Evolutionary conservation across 2,329 filamentous ascomycete genomes (phyloP), one percentile per base, ranked within the genome.

Genomic region (Leptodontidium sp.): DNA sequence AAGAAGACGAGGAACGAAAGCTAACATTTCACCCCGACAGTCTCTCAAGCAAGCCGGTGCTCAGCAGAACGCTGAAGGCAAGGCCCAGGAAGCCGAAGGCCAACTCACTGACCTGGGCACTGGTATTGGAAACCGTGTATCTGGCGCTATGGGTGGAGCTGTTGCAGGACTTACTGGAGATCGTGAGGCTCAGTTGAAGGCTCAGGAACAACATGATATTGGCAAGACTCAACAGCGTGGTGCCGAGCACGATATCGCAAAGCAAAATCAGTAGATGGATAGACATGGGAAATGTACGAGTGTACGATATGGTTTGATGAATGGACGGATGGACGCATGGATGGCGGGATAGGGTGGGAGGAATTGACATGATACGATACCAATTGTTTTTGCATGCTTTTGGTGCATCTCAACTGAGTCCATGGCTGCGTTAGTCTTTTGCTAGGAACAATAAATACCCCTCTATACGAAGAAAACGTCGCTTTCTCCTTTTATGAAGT

Each of bases 221-320:
- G 94, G 94, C 72, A 97, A 96, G 89, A 92, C 91, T 24, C 85
- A 88, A 77, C 92, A 97, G 86, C 87, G 93, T 24, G 92, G 93
- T 61, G 94, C 91, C 1, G 94, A 97, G 86, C 82, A 86, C 47
- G 93, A 97, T 77, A 85, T 97, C 67, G 82, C 91, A 80, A 94
- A 93, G 87, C 75, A 79, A 65, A 77, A 76, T 50, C 40, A 70
- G n/a, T 74, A 72, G 35, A 57, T 61, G 38, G 26, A 26, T 15
- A 29, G 14, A 7, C 35, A 43, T 17, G 58, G 55, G 6, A 14
- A 24, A 24, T 49, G 35, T 32, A 21, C 9, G 47, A 65, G 26
- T 70, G 66, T 68, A 70, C 14, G 62, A 68, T 69, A 66, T 50
- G 52, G 65, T n/a, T 35, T 47, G 63, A 65, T 65, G 49, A 53